Base-by-base conservation (phyloP, 768 basidiomycete genomes). In the Amylocystis lapponica region DNA sequence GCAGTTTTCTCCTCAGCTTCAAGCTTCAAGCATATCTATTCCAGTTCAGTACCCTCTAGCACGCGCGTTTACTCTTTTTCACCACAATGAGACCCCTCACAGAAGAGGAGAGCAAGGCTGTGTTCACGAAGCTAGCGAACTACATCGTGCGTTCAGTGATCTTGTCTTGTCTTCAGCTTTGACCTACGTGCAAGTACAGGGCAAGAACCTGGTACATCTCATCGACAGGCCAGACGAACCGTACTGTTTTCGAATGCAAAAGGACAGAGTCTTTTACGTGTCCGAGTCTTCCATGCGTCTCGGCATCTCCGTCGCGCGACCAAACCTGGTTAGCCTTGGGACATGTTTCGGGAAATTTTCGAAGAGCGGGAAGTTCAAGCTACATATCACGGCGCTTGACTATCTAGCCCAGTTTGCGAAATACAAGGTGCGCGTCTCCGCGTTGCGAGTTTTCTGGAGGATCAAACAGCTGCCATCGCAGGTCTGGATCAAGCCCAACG, bases 401-500 rank as follows among this genome's bases (percentile, higher is more conserved):
- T 86, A 89, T 57, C 66, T 99, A 46, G 90, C 92, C 1, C 89
- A 96, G 59, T 97, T 96, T 61, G 94, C 96, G 16, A 98, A 95
- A 66, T 90, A 92, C 73, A 99, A 99, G 78, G 96, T 92, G 48
- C 41, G 68, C 55, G 4, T 2, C 14, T 19, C 5, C 19, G 5
- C 11, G 17, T 38, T 9, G 11, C 14, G 11, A 23, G 3, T n/a
- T n/a, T n/a, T n/a, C 21, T 20, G 41, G 22, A 27, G 17, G 29
- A 33, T 33, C 5, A 33, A 33, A 6, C 5, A 31, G 31, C 19
- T 17, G 40, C 11, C 13, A 17, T 47, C 25, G 4, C 47, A 97
- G 95, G 79, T 98, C 14, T 99, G 96, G 96, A 92, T 99, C 62
- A 99, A 99, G 65, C 85, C 94, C 20, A 95, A 98, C 52, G 96